These are phyloP conservation scores for Mycena amicta DNA, from an alignment of 768 basidiomycete species.

Conservation along the genomic window DNA sequence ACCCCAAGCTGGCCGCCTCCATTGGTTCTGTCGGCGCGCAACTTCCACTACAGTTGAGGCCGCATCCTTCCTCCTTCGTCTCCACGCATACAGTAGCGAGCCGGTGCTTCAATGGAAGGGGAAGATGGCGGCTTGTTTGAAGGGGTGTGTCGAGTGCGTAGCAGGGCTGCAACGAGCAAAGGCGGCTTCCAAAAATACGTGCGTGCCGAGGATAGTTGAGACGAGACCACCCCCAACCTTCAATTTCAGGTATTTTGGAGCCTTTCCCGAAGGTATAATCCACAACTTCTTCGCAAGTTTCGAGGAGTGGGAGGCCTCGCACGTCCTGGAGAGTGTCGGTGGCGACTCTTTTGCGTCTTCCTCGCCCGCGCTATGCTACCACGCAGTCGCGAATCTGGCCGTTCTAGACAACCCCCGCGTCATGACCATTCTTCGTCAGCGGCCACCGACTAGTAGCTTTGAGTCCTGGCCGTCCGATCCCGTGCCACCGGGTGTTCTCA, in stretches of 20 bases:
- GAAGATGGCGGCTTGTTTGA: constrained; percentile 55
- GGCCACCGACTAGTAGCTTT: constrained; percentile 39
- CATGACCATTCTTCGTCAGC: constrained; percentile 39
- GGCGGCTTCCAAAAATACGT: constrained; percentile 68
- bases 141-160: constrained; percentile 71
- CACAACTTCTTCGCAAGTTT: constrained; percentile 63
- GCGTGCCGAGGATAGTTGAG: constrained; percentile 36
- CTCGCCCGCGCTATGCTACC: constrained; percentile 58
- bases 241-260: constrained; percentile 67
- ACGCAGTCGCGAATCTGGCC: constrained; percentile 62
- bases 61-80: constrained; percentile 79
- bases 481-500: constrained; percentile 62
- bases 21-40: constrained; percentile 83
- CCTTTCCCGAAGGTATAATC: constrained; percentile 55
- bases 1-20: constrained; percentile 44
- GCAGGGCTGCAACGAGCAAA: constrained; percentile 67
- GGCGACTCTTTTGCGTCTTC: constrained; percentile 40
- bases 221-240: constrained; percentile 20
- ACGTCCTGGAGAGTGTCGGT: constrained; percentile 53
- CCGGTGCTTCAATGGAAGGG: constrained; percentile 67
- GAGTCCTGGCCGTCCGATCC: constrained; percentile 58
- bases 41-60: constrained; percentile 58
- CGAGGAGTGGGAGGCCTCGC: constrained; percentile 63
- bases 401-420: constrained; percentile 57
- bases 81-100: constrained; percentile 74